These are phyloP conservation scores for Fusarium protoensiforme DNA, from an alignment of 2,329 filamentous ascomycete species.

Conservation along the genomic window DNA sequence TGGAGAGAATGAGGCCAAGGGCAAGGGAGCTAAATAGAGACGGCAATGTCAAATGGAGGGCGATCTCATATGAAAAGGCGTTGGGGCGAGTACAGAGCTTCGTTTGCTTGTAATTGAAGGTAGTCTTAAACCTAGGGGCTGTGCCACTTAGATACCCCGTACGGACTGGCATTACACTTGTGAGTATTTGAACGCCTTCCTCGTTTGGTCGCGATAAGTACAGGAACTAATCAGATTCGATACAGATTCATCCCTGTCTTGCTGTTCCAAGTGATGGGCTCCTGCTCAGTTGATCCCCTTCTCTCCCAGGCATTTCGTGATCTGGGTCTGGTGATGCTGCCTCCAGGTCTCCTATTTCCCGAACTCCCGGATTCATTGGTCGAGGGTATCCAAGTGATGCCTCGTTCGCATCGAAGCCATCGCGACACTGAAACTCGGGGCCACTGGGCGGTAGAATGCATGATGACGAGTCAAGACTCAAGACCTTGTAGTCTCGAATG, in stretches of 20 bases:
- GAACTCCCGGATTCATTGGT: slow-evolving; percentile 6
- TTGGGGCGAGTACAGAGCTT: slow-evolving; percentile 43
- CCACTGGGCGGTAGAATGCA: slow-evolving; percentile 6
- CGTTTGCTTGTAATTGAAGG: slow-evolving; percentile 38
- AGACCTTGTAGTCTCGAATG: slow-evolving; percentile 45
- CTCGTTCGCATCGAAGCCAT: slow-evolving; percentile 45
- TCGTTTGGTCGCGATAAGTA: background rate
- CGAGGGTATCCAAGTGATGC: slow-evolving; percentile 18
- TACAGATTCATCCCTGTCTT: background rate
- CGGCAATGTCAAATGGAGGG: slow-evolving; percentile 6
- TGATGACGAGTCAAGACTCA: background rate
- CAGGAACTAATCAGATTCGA: background rate
- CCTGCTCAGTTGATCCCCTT: background rate
- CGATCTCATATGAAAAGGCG: slow-evolving; percentile 44
- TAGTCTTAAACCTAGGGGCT: slow-evolving; percentile 28
- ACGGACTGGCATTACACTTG: slow-evolving; percentile 23
- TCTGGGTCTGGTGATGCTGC: background rate
- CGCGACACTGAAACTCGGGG: slow-evolving; percentile 43
- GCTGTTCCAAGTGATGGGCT: slow-evolving; percentile 19
- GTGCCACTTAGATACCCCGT: slow-evolving; percentile 48
- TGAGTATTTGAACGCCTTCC: background rate
- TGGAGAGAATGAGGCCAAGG: slow-evolving; percentile 87
- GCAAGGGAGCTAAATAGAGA: slow-evolving; percentile 77
- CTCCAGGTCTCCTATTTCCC: background rate
- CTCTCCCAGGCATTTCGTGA: background rate